Conservation (phyloP, 306 rosid genomes). For the Castanea sativa region DNA sequence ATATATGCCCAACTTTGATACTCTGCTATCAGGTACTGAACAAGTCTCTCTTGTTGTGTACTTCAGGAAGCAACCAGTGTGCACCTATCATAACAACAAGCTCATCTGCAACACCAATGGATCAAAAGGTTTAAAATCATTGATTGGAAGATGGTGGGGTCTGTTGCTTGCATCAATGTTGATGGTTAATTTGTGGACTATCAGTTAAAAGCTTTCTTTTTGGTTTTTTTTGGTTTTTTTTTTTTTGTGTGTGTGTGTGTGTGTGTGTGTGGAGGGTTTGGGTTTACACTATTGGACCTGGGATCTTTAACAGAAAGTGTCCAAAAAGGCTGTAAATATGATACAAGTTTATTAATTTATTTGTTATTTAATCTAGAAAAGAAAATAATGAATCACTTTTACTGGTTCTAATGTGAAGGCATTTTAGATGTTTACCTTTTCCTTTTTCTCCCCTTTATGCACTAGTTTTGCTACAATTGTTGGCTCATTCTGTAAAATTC, state of each 20-base stretch:
- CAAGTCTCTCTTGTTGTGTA: neutral
- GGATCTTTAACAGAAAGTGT: slow-evolving; percentile 22
- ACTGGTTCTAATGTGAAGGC: neutral
- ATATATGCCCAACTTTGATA: no score
- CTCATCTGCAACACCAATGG: slow-evolving; percentile 53
- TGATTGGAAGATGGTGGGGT: slow-evolving; percentile 42
- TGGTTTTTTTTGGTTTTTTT: neutral
- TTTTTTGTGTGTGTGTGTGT: no score
- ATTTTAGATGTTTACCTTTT: neutral
- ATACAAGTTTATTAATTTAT: neutral
- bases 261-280: slow-evolving; percentile 2
- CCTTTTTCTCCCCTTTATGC: neutral
- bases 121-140: slow-evolving; percentile 43
- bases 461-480: no score
- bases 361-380: slow-evolving; percentile 15
- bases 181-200: slow-evolving; percentile 23
- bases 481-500: no score
- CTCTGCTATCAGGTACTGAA: neutral
- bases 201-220: neutral
- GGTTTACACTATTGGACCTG: neutral
- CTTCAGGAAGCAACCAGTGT: slow-evolving; percentile 59
- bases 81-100: slow-evolving; percentile 60
- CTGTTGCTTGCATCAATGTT: slow-evolving; percentile 25
- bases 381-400: neutral
- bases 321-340: slow-evolving; percentile 6